phyloP scores from a whole-genome alignment of 768 basidiomycete genomes.

The Macrolepiota dolichaula region DNA sequence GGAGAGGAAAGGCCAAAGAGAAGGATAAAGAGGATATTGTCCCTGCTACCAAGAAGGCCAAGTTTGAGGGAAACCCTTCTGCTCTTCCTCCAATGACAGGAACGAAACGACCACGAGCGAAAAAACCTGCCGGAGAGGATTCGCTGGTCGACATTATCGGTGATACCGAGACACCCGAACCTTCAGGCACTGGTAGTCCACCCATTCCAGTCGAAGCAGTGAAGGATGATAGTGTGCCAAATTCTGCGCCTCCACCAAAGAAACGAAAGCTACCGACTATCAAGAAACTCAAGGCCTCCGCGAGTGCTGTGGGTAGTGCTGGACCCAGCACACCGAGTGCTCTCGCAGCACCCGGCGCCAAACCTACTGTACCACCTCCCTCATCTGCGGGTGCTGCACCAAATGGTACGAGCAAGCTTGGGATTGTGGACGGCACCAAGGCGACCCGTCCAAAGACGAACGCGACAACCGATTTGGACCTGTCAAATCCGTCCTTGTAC shows the following conservation, averaged over 20 bases:
- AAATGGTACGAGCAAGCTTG: slow-evolving; percentile 21
- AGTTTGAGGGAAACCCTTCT: slow-evolving; percentile 9
- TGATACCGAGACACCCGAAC: slow-evolving; percentile 27
- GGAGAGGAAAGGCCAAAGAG: slow-evolving; percentile 16
- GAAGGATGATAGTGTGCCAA: slow-evolving; percentile 1
- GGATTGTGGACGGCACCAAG: slow-evolving; percentile 24
- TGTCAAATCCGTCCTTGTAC: slow-evolving; percentile 62
- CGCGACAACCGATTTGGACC: slow-evolving; percentile 56
- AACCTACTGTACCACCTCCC: slow-evolving; percentile 16
- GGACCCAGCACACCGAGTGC: slow-evolving; percentile 13
- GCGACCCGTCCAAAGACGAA: slow-evolving; percentile 18
- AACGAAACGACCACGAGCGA: slow-evolving; percentile 25
- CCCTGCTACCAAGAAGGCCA: slow-evolving; percentile 5
- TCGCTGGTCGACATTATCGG: slow-evolving; percentile 29
- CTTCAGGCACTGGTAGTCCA: slow-evolving; percentile 10
- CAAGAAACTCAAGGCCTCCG: slow-evolving; percentile 53
- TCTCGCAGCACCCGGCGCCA: slow-evolving; percentile 17
- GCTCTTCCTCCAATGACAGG: slow-evolving; percentile 8
- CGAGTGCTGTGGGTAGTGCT: slow-evolving; percentile 21
- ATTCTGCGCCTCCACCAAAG: slow-evolving; percentile 31
- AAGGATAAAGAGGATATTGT: slow-evolving; percentile 18
- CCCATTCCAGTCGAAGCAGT: not conserved
- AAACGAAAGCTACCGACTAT: slow-evolving; percentile 68
- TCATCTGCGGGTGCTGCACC: slow-evolving; percentile 8
- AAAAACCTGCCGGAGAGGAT: slow-evolving; percentile 29